Conservation (phyloP, 2,329 filamentous ascomycete species). For the Sporothrix luriei region DNA sequence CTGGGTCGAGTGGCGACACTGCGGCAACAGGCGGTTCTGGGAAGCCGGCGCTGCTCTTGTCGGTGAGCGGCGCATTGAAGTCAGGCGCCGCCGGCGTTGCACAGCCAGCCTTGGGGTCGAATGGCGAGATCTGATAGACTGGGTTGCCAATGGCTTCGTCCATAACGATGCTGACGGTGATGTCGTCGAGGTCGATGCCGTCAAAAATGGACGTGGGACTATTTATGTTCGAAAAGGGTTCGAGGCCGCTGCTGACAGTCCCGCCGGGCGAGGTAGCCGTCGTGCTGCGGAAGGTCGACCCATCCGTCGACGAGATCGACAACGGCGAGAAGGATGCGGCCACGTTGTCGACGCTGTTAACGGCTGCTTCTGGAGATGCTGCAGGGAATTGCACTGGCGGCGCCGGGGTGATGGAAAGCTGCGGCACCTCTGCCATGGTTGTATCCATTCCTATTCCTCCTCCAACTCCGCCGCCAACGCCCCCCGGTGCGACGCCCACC, state of each 20-base stretch:
- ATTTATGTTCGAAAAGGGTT: background rate
- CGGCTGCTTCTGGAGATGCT: background rate
- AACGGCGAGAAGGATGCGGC: conserved; percentile 11
- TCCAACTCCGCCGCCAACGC: conserved; percentile 17
- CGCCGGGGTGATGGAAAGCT: conserved; percentile 20
- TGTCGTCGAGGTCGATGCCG: conserved; percentile 45
- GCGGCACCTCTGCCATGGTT: conserved; percentile 17
- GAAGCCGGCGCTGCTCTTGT: background rate
- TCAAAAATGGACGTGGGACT: conserved; percentile 39
- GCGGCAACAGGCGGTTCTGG: background rate
- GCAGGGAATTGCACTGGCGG: conserved; percentile 1
- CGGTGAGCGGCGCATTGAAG: background rate
- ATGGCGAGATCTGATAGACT: conserved; percentile 46
- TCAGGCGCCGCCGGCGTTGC: background rate
- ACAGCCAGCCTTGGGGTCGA: background rate
- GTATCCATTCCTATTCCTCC: background rate
- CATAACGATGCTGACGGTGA: conserved; percentile 49
- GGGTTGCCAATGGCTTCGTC: conserved; percentile 49
- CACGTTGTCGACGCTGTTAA: conserved; percentile 19
- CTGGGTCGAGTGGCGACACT: conserved; percentile 24
- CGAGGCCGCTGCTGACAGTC: conserved; percentile 18
- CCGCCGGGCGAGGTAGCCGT: background rate
- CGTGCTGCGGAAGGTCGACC: background rate
- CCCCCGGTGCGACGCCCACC: conserved; percentile 27
- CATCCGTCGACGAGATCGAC: conserved; percentile 16